Percentiles rank a stretch among this genome's conserved stretches.
Evolutionary conservation across 148 eudicot species (phyloP).

Genomic region (Mesembryanthemum crystallinum): DNA sequence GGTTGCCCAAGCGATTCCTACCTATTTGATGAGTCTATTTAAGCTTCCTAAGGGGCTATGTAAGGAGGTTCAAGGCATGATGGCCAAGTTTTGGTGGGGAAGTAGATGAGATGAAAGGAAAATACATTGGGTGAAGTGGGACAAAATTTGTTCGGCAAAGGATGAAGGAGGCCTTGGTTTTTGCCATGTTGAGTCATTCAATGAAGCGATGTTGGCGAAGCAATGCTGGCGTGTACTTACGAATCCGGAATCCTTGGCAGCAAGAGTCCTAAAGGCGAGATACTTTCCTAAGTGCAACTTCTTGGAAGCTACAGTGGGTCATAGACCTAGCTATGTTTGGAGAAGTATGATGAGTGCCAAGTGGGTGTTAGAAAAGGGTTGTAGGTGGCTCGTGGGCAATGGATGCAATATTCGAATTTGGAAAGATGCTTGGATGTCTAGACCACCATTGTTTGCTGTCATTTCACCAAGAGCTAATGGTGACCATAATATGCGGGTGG

Average conservation of each 20-base stretch:
- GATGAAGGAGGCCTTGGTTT: constrained; percentile 2
- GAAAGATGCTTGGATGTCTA: neutral
- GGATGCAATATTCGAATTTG: neutral
- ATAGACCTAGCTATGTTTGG: neutral
- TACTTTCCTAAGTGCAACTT: neutral
- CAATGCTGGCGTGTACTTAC: neutral
- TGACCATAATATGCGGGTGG: neutral
- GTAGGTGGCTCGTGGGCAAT: neutral
- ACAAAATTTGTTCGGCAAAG: neutral
- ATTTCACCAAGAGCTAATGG: neutral
- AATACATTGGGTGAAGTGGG: neutral
- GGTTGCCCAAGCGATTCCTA: neutral
- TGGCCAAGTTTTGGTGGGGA: neutral
- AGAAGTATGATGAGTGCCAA: neutral
- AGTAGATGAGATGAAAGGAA: neutral
- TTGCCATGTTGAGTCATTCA: neutral
- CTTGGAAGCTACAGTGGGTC: neutral
- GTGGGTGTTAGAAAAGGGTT: neutral
- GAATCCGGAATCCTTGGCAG: neutral
- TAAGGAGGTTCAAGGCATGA: neutral
- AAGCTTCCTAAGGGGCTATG: neutral
- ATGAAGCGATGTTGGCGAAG: neutral
- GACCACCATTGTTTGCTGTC: neutral
- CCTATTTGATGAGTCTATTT: neutral
- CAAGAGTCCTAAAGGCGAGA: neutral